These are phyloP conservation scores for Cercophora newfieldiana DNA, from an alignment of 495 filamentous ascomycete species.

Conservation along the genomic window DNA sequence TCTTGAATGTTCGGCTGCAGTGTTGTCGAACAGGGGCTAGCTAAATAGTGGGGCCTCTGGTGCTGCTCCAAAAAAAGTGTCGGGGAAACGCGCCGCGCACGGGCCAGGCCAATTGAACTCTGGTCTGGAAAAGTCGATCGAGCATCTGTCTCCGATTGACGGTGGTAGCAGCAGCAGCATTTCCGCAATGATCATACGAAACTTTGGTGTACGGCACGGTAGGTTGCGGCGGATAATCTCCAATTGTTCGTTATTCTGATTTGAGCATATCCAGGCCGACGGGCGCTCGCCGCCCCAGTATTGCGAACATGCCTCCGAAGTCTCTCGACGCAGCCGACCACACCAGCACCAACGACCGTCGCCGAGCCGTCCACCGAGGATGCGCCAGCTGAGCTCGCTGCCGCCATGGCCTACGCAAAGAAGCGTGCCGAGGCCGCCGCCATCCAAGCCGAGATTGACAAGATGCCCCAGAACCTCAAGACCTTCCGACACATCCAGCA, in stretches of 20 bases:
- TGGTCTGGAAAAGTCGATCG: slow-evolving; percentile 32
- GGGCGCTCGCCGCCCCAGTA: slow-evolving; percentile 44
- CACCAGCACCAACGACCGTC: slow-evolving; percentile 10
- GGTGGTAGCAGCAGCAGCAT: slow-evolving; percentile 20
- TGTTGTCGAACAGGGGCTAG: not conserved
- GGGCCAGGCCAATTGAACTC: slow-evolving; percentile 22
- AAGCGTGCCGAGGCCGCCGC: slow-evolving; percentile 7
- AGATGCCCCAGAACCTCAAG: slow-evolving; percentile 33
- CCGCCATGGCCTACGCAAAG: slow-evolving; percentile 2
- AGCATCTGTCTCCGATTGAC: slow-evolving; percentile 1
- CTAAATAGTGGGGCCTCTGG: not conserved
- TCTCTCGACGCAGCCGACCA: slow-evolving; percentile 27
- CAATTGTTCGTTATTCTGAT: not conserved
- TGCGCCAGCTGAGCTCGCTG: slow-evolving; percentile 17
- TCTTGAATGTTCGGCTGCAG: not conserved
- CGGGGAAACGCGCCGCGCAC: slow-evolving; percentile 4
- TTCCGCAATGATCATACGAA: slow-evolving; percentile 54
- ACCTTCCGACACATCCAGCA: slow-evolving; percentile 26
- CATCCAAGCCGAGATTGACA: slow-evolving; percentile 28
- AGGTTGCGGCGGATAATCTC: slow-evolving; percentile 12
- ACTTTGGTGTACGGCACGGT: slow-evolving; percentile 51
- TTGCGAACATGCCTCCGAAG: slow-evolving; percentile 39
- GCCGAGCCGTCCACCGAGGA: not conserved
- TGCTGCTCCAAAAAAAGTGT: slow-evolving; percentile 3
- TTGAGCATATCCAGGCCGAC: slow-evolving; percentile 39